phyloP scores from a whole-genome alignment of 768 basidiomycete species.

The Trametopsis cervina region DNA sequence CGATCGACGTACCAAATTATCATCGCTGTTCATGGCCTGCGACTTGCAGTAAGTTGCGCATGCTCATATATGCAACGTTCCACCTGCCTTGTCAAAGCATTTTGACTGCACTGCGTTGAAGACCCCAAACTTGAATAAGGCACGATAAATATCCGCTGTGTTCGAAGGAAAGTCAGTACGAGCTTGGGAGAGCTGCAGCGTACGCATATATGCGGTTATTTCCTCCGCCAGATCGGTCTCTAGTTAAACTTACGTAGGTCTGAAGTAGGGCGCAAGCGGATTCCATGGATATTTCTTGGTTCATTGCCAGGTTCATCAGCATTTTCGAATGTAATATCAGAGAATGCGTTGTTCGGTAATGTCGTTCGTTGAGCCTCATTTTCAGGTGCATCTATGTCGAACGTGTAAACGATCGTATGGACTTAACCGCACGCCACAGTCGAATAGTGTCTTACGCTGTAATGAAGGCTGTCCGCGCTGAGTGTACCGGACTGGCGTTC shows the following conservation, averaged over 20 bases:
- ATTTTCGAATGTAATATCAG: too few relatives aligned
- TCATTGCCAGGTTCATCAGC: slow-evolving; percentile 3
- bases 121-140: slow-evolving; percentile 79
- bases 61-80: background rate
- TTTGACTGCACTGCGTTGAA: slow-evolving; percentile 91
- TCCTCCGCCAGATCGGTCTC: background rate
- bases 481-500: background rate
- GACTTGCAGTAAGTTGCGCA: background rate
- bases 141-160: slow-evolving; percentile 73
- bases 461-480: background rate
- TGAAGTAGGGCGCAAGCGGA: slow-evolving; percentile 61
- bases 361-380: too few relatives aligned
- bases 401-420: too few relatives aligned
- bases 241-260: slow-evolving; percentile 49
- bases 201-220: slow-evolving; percentile 4
- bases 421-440: too few relatives aligned
- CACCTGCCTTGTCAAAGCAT: slow-evolving; percentile 67
- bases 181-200: background rate
- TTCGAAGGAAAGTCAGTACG: slow-evolving; percentile 3
- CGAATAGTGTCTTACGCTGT: background rate
- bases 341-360: too few relatives aligned
- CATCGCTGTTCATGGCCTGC: slow-evolving; percentile 51
- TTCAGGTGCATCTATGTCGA: too few relatives aligned
- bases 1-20: slow-evolving; percentile 52
- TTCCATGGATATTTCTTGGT: slow-evolving; percentile 36